Conservation (phyloP, 139 green algal genomes). For the Chlorella sorokiniana region DNA sequence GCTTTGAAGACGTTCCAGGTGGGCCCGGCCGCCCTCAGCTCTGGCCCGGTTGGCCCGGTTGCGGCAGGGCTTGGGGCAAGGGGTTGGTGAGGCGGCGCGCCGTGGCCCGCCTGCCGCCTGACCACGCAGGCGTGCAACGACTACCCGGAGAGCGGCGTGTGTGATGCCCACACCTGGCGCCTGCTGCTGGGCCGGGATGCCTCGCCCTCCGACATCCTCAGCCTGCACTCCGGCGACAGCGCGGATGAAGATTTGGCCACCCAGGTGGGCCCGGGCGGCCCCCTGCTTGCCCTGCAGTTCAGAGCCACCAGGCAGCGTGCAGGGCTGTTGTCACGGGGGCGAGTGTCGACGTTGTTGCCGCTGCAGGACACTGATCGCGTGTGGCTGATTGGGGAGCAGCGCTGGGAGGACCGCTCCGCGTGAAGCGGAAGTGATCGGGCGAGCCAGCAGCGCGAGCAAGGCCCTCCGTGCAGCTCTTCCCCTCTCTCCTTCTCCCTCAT, state of each 20-base stretch:
- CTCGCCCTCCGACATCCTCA: constrained; percentile 52
- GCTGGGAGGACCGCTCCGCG: constrained; percentile 59
- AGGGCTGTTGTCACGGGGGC: not conserved
- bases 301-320: not conserved
- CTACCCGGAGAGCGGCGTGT: constrained; percentile 75
- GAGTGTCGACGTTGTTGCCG: not conserved
- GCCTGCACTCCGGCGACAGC: constrained; percentile 41
- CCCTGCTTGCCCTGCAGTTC: not conserved
- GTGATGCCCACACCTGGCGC: constrained; percentile 66
- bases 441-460: too few species aligned
- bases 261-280: constrained; percentile 6
- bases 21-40: too few species aligned
- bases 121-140: constrained; percentile 62
- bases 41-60: too few species aligned
- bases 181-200: constrained; percentile 64
- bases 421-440: not conserved
- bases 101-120: not conserved
- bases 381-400: constrained; percentile 82
- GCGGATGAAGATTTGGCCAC: constrained; percentile 66
- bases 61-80: too few species aligned
- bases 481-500: too few species aligned
- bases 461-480: too few species aligned
- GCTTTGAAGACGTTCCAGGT: constrained; percentile 68
- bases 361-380: constrained; percentile 46
- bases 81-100: too few species aligned